Percentiles rank a stretch among this genome's conserved stretches.
Evolutionary conservation across 2,329 filamentous ascomycete species (phyloP).

Genomic region (Cladosporium sp.): DNA sequence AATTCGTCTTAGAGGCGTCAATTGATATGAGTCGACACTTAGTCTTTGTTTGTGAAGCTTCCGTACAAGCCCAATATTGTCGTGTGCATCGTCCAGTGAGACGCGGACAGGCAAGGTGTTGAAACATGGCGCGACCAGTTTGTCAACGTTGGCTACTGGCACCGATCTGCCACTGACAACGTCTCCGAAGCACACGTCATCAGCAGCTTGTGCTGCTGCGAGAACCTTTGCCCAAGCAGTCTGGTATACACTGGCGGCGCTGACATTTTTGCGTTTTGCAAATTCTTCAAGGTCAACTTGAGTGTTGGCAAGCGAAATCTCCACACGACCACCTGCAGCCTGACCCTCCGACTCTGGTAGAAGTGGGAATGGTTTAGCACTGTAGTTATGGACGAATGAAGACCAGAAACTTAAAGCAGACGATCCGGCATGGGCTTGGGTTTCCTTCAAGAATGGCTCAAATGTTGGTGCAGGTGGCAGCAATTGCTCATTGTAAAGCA

Average conservation of each 20-base stretch:
- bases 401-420: slow-evolving; percentile 64
- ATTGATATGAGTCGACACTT: slow-evolving; percentile 63
- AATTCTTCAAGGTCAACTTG: slow-evolving; percentile 42
- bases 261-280: slow-evolving; percentile 51
- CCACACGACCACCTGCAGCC: slow-evolving; percentile 10
- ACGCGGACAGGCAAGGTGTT: slow-evolving; percentile 76
- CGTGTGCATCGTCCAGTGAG: slow-evolving; percentile 44
- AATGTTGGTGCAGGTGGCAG: slow-evolving; percentile 55
- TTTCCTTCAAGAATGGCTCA: slow-evolving; percentile 59
- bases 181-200: slow-evolving; percentile 81
- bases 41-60: slow-evolving; percentile 59
- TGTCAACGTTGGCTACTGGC: slow-evolving; percentile 61
- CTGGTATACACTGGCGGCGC: slow-evolving; percentile 64
- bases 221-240: slow-evolving; percentile 68
- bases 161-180: slow-evolving; percentile 74
- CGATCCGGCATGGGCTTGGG: slow-evolving; percentile 47
- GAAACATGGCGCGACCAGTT: slow-evolving; percentile 83
- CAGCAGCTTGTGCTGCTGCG: slow-evolving; percentile 48
- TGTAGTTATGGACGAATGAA: slow-evolving; percentile 50
- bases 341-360: neutral
- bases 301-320: neutral
- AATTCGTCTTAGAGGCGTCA: slow-evolving; percentile 69
- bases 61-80: slow-evolving; percentile 56
- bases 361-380: slow-evolving; percentile 39
- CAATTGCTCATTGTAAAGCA: slow-evolving; percentile 43